Evolutionary conservation across 2,329 filamentous ascomycete species (phyloP).

Genomic region (Fusarium sublunatum): DNA sequence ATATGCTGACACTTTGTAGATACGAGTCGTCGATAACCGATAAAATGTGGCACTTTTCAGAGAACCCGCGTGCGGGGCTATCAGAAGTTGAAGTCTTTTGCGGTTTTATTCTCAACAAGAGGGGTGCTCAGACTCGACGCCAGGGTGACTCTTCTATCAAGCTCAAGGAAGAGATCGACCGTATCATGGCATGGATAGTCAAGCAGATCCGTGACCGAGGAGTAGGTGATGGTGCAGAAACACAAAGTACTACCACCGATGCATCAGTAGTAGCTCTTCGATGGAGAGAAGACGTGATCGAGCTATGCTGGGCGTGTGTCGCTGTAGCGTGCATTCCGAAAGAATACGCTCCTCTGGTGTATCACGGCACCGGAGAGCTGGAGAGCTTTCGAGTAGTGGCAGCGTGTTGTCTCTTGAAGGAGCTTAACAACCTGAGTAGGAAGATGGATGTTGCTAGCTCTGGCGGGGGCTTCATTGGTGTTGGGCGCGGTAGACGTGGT

Average conservation of each 20-base stretch:
- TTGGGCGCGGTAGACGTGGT: constrained; percentile 29
- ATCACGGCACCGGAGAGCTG: constrained; percentile 39
- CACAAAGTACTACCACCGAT: constrained; percentile 21
- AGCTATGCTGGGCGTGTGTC: constrained; percentile 52
- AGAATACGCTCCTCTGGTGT: neutral
- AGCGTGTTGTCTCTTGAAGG: constrained; percentile 50
- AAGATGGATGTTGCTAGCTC: constrained; percentile 20
- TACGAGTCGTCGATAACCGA: constrained; percentile 59
- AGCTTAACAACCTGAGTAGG: constrained; percentile 34
- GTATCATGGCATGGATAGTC: constrained; percentile 56
- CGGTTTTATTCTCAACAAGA: constrained; percentile 65
- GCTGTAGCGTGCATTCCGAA: constrained; percentile 42
- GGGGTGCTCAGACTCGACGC: constrained; percentile 60
- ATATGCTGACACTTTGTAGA: constrained; percentile 47
- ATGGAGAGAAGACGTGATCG: constrained; percentile 46
- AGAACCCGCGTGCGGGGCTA: constrained; percentile 58
- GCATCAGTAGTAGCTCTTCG: constrained; percentile 8
- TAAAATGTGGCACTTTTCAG: constrained; percentile 57
- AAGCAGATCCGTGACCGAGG: constrained; percentile 47
- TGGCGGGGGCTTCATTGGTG: constrained; percentile 44
- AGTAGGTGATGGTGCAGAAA: constrained; percentile 22
- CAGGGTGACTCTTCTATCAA: constrained; percentile 64
- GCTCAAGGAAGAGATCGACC: constrained; percentile 64
- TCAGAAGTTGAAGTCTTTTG: constrained; percentile 66
- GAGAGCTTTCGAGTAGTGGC: constrained; percentile 55